Base-by-base conservation (phyloP, 257 asterid species). In the Solanum dulcamara region DNA sequence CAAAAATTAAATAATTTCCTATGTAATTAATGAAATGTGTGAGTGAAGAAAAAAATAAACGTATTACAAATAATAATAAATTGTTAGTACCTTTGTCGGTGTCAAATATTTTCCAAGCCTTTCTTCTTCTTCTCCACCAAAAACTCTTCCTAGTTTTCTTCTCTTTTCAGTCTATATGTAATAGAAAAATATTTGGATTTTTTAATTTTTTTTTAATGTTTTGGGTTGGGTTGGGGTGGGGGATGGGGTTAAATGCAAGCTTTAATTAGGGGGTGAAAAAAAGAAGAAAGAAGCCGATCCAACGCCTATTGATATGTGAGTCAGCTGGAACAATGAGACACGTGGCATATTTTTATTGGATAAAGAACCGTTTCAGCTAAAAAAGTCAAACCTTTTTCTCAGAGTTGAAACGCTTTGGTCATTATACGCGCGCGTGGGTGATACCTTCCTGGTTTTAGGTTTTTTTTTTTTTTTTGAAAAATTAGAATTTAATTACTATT, bases 191-290 rank as follows among this genome's bases (percentile, higher is more conserved):
- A 83, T 22, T 79, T 77, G 30, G 83, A 77, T 62, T 80, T 57
- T 75, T 3, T n/a, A 0, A 4, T 4, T 22, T 11, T n/a, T 2
- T 38, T 30, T n/a, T 4, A 38, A 14, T 5, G 0, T 0, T 20
- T 20, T 3, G 26, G 64, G 26, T 4, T 0, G 32, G 15, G 44
- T n/a, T n/a, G 17, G 83, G 85, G 44, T 87, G 57, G 33, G 22
- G 4, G 37, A 0, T 12, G 6, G 22, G 10, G n/a, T 11, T 93
- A 90, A 91, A 91, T 93, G 96, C 91, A 50, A 64, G 93, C 95
- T 85, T 88, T 93, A 91, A 94, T 91, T 93, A 80, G 81, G 86
- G 32, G 15, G 30, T 44, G 50, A 59, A 62, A 67, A 32, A 77
- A 30, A 38, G 59, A 80, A 59, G 59, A 80, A 59, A 81, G 91